phyloP scores from a whole-genome alignment of 768 basidiomycete genomes.

The Mycena vulgaris region DNA sequence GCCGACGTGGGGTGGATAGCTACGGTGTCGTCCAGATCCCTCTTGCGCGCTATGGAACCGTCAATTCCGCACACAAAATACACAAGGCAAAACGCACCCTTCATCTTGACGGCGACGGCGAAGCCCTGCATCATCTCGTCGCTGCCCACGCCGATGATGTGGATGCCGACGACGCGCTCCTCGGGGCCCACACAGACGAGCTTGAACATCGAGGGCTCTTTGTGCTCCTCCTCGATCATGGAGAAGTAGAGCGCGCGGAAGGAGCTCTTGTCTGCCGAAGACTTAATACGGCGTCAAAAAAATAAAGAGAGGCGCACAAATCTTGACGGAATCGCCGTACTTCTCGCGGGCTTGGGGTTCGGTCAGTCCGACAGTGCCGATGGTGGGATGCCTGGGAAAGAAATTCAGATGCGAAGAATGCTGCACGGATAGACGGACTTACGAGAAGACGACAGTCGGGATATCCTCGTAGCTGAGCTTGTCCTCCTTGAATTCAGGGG shows the following conservation, averaged over 20 bases:
- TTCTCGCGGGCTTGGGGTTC: slow-evolving; percentile 91
- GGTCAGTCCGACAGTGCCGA: slow-evolving; percentile 95
- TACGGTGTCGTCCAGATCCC: slow-evolving; percentile 89
- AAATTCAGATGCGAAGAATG: slow-evolving; percentile 17
- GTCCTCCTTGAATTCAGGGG: slow-evolving; percentile 86
- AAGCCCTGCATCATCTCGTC: slow-evolving; percentile 98
- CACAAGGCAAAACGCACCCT: slow-evolving; percentile 54
- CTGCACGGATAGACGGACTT: slow-evolving; percentile 49
- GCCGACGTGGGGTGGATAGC: slow-evolving; percentile 94
- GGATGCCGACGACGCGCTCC: slow-evolving; percentile 96
- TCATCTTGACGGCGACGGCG: slow-evolving; percentile 98
- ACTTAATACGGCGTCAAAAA: slow-evolving; percentile 4
- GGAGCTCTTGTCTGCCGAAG: slow-evolving; percentile 75
- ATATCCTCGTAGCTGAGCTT: slow-evolving; percentile 93
- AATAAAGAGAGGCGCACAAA: slow-evolving; percentile 73
- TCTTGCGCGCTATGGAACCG: slow-evolving; percentile 71
- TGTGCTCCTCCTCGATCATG: slow-evolving; percentile 91
- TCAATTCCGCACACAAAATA: slow-evolving; percentile 8
- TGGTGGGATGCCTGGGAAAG: slow-evolving; percentile 85
- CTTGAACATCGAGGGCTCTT: slow-evolving; percentile 96
- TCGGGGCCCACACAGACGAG: slow-evolving; percentile 89
- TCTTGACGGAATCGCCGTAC: slow-evolving; percentile 91
- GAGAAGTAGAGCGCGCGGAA: slow-evolving; percentile 94
- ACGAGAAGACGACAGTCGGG: slow-evolving; percentile 98
- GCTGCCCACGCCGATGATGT: slow-evolving; percentile 92